A percentile compares a stretch with the other conserved stretches of the same genome.
These are phyloP conservation scores for Candida buenavistaensis DNA, from an alignment of 1,139 yeast genomes.

Conservation along the genomic window DNA sequence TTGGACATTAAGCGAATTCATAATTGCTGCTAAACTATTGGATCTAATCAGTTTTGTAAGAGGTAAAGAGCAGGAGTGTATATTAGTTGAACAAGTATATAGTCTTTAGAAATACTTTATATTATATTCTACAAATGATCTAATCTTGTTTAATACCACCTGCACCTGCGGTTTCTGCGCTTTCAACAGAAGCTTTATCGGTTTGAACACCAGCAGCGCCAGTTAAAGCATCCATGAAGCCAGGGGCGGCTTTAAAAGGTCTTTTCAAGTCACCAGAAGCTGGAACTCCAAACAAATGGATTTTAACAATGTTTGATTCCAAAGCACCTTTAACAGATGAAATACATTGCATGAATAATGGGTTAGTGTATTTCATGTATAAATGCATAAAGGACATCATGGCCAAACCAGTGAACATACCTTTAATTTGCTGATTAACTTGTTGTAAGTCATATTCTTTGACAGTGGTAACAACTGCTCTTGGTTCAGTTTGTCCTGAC, in stretches of 20 bases:
- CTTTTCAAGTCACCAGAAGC: conserved; percentile 93
- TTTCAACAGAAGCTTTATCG: conserved; percentile 83
- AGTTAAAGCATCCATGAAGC: conserved; percentile 71
- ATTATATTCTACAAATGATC: conserved; percentile 15
- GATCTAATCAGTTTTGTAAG: conserved; percentile 61
- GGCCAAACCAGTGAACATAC: conserved; percentile 85
- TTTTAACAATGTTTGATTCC: conserved; percentile 89
- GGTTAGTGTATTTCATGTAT: conserved; percentile 97
- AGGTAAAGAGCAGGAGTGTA: conserved; percentile 60
- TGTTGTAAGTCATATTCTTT: conserved; percentile 93
- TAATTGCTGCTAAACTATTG: conserved; percentile 58
- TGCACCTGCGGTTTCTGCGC: conserved; percentile 80
- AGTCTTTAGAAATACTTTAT: no score
- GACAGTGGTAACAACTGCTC: conserved; percentile 84
- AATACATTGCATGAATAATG: conserved; percentile 91
- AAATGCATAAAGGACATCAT: conserved; percentile 99
- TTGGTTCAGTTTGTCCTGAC: conserved; percentile 71
- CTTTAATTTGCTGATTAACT: conserved; percentile 73
- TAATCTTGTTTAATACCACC: conserved; percentile 94
- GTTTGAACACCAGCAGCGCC: conserved; percentile 64
- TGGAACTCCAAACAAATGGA: conserved; percentile 81
- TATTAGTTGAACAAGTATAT: conserved; percentile 36
- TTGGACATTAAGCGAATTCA: conserved; percentile 63
- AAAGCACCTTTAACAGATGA: conserved; percentile 88
- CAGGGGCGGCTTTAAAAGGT: conserved; percentile 89